Evolutionary conservation across 352 stramenopile genomes (phyloP), one percentile per base, ranked within the genome.

Genomic region (Globisporangium nagaii): DNA sequence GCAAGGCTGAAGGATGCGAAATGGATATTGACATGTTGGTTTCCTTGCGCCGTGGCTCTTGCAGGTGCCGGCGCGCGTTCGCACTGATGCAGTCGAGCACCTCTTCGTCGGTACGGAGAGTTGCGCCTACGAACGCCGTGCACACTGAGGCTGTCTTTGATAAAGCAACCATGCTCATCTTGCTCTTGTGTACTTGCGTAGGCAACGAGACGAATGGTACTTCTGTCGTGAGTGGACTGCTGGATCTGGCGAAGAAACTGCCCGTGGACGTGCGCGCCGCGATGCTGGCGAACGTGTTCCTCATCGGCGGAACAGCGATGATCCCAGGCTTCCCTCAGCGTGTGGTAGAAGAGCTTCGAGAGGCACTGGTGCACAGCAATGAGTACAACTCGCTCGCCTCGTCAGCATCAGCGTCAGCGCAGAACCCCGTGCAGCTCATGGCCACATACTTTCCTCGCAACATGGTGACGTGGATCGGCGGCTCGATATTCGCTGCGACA

Each of bases 261-360:
- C 82, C 84, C 0, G 49, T 95, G 27, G 84, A 95, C 50, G 67
- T 88, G 22, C 72, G 80, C 37, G 62, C 64, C 0, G 66, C 79
- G 12, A 75, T 90, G 68, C 58, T 86, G n/a, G 68, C 81, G 42
- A 93, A 88, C 50, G 35, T 95, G n/a, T 53, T 95, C 7, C 65
- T 90, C 13, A 60, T 92, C 22, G 84, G 84, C 25, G 84, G 84
- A 36, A 75, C 71, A 3, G 68, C 75, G 32, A 95, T 95, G 84
- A 68, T 95, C 51, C 79, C 81, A 52, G 80, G 80, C 8, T 83
- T 93, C 36, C 44, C 65, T 15, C 61, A 69, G 24, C 74, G 83
- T 17, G 54, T 90, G 25, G 37, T 75, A 20, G 68, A 66, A 22
- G 78, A 90, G 44, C 39, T 90, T 4, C 58, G 57, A 1, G 58